Base-by-base conservation (phyloP, 1,284 basidiomycete genomes). In the Vanrija humicola region DNA sequence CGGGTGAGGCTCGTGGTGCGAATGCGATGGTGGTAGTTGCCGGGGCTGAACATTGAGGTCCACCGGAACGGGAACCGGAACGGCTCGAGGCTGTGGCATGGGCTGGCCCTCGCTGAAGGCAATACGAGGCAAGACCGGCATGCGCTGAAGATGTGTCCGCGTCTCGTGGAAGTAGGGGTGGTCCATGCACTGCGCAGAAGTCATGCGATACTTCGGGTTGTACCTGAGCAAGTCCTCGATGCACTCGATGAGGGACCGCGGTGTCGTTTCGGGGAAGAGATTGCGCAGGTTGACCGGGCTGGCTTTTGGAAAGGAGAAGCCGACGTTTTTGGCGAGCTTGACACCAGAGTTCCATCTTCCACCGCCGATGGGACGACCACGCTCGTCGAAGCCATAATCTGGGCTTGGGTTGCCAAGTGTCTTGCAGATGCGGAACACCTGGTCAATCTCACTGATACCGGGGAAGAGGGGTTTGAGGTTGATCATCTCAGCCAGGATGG, bases 381-480 rank as follows among this genome's bases (percentile, higher is more conserved):
- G 80, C 28, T 80, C 78, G 71, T 96, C 92, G 6, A 81, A 62
- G 14, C 91, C 91, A 72, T 96, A 92, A 39, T 88, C 86, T 58
- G 85, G 81, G 54, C 82, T 83, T 12, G 96, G 95, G 74, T 98
- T 90, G n/a, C 96, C 96, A 38, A 98, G 82, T 14, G 94, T 81
- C 59, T 95, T 88, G 66, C 87, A 90, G 56, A 98, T 97, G 70
- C 86, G 83, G 55, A 84, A 85, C 23, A 98, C 86, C 76, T 98
- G 96, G 78, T 98, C 95, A 48, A 92, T 82, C 74, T 97, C 94
- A 72, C 86, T 88, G 54, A 87, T 84, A n/a, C 96, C 96, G n/a
- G 96, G 95, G 75, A 99, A 98, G 26, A 99, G 81, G 0, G 96
- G 95, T 64, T 91, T 88, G 59, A 99, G 83, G 69, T 93, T 98